Conservation (phyloP, 176 grass and related monocot species). For the Triticum aestivum region DNA sequence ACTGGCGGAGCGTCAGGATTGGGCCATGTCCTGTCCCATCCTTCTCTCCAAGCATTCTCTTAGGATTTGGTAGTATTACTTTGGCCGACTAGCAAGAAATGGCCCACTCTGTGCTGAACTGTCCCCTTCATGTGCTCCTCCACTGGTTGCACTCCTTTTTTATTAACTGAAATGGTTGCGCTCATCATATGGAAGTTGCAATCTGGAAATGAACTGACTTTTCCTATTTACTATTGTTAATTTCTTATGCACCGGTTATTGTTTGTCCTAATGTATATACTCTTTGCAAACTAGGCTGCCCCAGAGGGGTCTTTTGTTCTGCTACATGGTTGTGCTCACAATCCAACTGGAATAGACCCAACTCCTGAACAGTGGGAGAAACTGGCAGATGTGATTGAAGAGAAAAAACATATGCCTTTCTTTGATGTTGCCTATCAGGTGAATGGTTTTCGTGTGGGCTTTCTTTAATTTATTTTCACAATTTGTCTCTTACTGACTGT, state of each 20-base stretch:
- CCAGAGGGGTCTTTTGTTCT: slow-evolving; percentile 96
- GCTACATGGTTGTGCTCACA: slow-evolving; percentile 93
- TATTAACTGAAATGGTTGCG: background rate
- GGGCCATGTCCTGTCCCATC: background rate
- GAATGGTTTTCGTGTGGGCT: slow-evolving; percentile 1
- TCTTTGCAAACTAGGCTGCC: slow-evolving; percentile 65
- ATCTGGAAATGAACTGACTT: slow-evolving; percentile 2
- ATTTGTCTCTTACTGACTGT: slow-evolving; percentile 15
- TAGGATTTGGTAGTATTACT: background rate
- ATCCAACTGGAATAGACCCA: slow-evolving; percentile 96
- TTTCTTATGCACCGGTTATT: slow-evolving; percentile 4
- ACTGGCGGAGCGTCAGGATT: background rate
- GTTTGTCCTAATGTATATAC: slow-evolving; percentile 13
- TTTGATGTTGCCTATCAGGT: slow-evolving; percentile 99
- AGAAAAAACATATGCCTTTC: slow-evolving; percentile 89
- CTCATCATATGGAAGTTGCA: slow-evolving; percentile 1
- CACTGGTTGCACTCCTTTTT: background rate
- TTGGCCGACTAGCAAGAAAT: background rate
- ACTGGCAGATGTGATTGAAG: slow-evolving; percentile 86
- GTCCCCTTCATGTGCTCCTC: background rate
- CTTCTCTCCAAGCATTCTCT: background rate
- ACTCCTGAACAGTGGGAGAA: slow-evolving; percentile 84
- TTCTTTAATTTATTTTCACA: background rate
- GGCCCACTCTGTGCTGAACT: background rate
- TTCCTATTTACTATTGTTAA: background rate